Conservation (phyloP, 2,329 filamentous ascomycete genomes). For the Didymella pinodella region DNA sequence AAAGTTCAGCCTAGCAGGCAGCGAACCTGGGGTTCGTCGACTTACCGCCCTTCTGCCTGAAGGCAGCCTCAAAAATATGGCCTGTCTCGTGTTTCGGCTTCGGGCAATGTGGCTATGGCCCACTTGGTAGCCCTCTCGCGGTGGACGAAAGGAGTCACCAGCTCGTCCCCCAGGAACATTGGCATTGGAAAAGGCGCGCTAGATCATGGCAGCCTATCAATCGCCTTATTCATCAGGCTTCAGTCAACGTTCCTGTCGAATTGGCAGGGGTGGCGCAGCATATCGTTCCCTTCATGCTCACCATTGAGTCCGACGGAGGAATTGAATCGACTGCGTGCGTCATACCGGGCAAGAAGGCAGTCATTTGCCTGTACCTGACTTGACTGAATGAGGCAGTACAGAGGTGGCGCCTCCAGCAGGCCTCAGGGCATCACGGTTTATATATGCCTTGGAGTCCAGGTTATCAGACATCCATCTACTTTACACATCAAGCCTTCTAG, state of each 20-base stretch:
- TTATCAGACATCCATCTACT: conserved; percentile 5
- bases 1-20: conserved; percentile 39
- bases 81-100: conserved; percentile 33
- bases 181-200: conserved; percentile 37
- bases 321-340: conserved; percentile 33
- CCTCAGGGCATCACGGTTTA: conserved; percentile 34
- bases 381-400: conserved; percentile 28
- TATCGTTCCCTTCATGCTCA: conserved; percentile 24
- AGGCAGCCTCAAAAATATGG: conserved; percentile 27
- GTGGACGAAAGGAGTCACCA: conserved; percentile 43
- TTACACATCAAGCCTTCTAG: conserved; percentile 15
- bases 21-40: conserved; percentile 39
- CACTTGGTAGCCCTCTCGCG: conserved; percentile 30
- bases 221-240: conserved; percentile 37
- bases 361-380: conserved; percentile 36
- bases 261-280: conserved; percentile 38
- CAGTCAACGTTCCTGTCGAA: conserved; percentile 31
- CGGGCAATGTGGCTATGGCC: conserved; percentile 37
- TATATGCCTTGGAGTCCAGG: conserved; percentile 20
- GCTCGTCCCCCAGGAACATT: conserved; percentile 23
- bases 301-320: conserved; percentile 28
- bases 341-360: conserved; percentile 44
- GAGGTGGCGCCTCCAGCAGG: conserved; percentile 38
- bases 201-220: conserved; percentile 39
- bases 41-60: conserved; percentile 38